phyloP scores from a whole-genome alignment of 345 rosid genomes.

The Reutealis trisperma region DNA sequence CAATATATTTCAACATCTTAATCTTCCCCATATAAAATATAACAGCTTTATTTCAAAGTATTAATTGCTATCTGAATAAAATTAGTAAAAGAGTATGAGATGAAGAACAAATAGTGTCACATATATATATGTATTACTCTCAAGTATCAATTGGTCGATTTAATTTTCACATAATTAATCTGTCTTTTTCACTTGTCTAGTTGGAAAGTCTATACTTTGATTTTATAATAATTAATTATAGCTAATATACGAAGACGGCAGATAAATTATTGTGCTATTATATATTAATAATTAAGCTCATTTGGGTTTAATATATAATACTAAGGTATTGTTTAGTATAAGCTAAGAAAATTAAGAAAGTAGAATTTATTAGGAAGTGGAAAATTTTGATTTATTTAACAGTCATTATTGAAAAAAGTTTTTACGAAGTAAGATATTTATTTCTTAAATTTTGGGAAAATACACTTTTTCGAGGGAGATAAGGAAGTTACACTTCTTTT shows the following conservation, averaged over 20 bases:
- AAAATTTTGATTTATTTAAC: too few relatives aligned
- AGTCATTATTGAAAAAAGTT: too few relatives aligned
- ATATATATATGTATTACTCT: too few relatives aligned
- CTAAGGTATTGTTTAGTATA: too few relatives aligned
- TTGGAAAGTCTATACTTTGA: background rate
- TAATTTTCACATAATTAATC: background rate
- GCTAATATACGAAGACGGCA: background rate
- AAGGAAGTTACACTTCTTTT: too few relatives aligned
- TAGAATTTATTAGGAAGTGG: too few relatives aligned
- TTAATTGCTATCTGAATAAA: background rate
- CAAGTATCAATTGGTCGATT: too few relatives aligned
- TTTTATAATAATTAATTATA: background rate
- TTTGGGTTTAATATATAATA: background rate
- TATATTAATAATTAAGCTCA: background rate
- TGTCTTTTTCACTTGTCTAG: background rate
- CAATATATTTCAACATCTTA: background rate
- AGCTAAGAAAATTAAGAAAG: too few relatives aligned
- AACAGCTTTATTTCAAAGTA: background rate
- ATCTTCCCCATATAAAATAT: conserved; percentile 14
- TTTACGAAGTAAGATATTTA: too few relatives aligned
- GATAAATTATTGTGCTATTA: background rate
- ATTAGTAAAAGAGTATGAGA: background rate
- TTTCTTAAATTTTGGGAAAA: too few relatives aligned
- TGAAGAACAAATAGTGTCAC: too few relatives aligned
- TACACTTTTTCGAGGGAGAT: too few relatives aligned